phyloP scores from a whole-genome alignment of 495 filamentous ascomycete species.

The Cudoniella acicularis region DNA sequence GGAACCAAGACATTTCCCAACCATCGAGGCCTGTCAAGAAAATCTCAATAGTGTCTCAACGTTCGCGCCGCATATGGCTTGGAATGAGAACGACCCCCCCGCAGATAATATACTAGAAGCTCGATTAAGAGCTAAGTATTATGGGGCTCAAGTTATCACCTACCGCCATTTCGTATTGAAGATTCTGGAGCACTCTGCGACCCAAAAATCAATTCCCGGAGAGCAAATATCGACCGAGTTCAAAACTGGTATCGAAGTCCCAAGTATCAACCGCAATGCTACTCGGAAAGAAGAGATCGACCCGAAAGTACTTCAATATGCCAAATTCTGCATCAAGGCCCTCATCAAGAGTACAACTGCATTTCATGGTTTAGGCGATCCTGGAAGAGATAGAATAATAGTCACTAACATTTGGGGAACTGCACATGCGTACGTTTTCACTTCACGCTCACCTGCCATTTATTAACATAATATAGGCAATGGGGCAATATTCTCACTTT shows the following conservation, averaged over 20 bases:
- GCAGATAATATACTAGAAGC: constrained; percentile 76
- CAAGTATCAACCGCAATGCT: constrained; percentile 24
- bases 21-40: constrained; percentile 46
- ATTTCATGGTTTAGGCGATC: constrained; percentile 64
- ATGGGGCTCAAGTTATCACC: constrained; percentile 86
- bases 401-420: constrained; percentile 95
- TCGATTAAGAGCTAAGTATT: constrained; percentile 88
- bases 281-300: constrained; percentile 34
- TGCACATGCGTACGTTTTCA: constrained; percentile 81
- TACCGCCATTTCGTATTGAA: constrained; percentile 74
- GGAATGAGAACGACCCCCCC: constrained; percentile 65
- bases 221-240: constrained; percentile 15
- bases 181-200: constrained; percentile 48
- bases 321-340: constrained; percentile 57
- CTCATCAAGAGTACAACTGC: constrained; percentile 82
- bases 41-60: constrained; percentile 39
- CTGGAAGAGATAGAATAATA: constrained; percentile 59
- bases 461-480: constrained; percentile 57
- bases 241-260: constrained; percentile 29
- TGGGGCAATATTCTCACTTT: constrained; percentile 94
- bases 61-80: constrained; percentile 46
- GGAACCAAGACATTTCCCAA: constrained; percentile 19
- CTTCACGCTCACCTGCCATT: constrained; percentile 1
- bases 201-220: constrained; percentile 23
- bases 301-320: constrained; percentile 49